Percentiles rank a stretch among this genome's conserved stretches.
These are phyloP conservation scores for Parascedosporium putredinis DNA, from an alignment of 2,329 filamentous ascomycete genomes.

Conservation along the genomic window DNA sequence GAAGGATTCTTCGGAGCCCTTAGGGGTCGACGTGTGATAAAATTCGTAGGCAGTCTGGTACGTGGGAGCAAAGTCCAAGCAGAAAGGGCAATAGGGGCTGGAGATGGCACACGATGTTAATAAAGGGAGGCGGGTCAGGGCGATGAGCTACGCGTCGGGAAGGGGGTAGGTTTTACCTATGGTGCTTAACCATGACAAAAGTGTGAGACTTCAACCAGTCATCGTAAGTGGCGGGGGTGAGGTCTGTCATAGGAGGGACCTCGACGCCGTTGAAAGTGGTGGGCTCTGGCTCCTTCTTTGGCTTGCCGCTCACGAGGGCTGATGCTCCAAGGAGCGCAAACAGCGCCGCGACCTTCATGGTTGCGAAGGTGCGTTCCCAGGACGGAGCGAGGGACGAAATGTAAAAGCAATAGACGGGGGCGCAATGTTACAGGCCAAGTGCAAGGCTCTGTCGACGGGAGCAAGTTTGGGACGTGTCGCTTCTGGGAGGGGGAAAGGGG, in stretches of 20 bases:
- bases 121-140: not conserved
- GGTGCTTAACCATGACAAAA: conserved; percentile 52
- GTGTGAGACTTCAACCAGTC: conserved; percentile 42
- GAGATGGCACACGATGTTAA: conserved; percentile 15
- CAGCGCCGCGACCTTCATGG: conserved; percentile 35
- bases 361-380: conserved; percentile 6
- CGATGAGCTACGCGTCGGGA: no score
- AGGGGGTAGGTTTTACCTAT: conserved; percentile 39
- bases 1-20: conserved; percentile 52
- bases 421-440: no score
- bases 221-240: conserved; percentile 48
- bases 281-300: conserved; percentile 15
- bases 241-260: conserved; percentile 54
- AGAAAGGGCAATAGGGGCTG: conserved; percentile 60
- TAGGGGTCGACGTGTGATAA: conserved; percentile 76
- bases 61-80: conserved; percentile 66
- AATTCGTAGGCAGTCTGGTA: conserved; percentile 93
- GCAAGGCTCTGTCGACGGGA: no score
- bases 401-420: no score
- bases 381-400: no score
- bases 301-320: conserved; percentile 25
- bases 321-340: conserved; percentile 37
- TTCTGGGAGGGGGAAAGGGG: not conserved
- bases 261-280: conserved; percentile 57
- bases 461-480: not conserved